Evolutionary conservation across 2,329 filamentous ascomycete genomes (phyloP), one percentile per base, ranked within the genome.

Genomic region (Aspergillus sp.): DNA sequence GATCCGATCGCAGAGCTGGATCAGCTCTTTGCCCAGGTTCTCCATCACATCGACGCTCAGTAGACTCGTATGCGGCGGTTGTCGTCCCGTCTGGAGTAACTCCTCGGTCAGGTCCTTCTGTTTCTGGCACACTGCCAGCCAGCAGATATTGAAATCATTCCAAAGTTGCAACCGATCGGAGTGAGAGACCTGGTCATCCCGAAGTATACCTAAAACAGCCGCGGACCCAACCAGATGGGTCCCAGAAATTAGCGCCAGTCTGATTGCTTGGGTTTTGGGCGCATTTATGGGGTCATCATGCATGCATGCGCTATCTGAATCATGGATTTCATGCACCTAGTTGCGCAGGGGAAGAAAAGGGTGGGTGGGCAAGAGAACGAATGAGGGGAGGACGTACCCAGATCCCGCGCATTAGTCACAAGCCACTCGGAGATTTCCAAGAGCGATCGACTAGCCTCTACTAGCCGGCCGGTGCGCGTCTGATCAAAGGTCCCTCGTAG

Each of bases 81-180:
- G 79, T 58, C 82, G 78, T 16, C 81, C 81, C 0, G 81, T 81
- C 47, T 80, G 78, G 65, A 88, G 78, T 69, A 83, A 72, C 43
- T 81, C 74, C 53, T 83, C 76, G 2, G 82, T 79, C 70, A 92
- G 76, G 50, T 96, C 88, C 66, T 88, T 90, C 69, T 97, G 92
- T 61, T 85, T 88, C 68, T 94, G 90, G 47, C 92, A 84, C 5
- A 94, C 77, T 4, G 87, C 83, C 34, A 97, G 81, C 93, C 93
- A 97, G 54, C 89, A 91, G 53, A 90, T 82, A 71, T 99, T 97
- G 76, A 97, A 96, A 61, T 97, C 88, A 64, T 88, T 86, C 94
- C 94, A 99, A 5, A 97, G 77, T 66, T 87, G 87, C 59, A 96
- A 82, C 50, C 91, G 86, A 62, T 94, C 87, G 51, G 81, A 76